Evolutionary conservation across 495 filamentous ascomycete species (phyloP).

Genomic region (Talaromyces wortmannii): DNA sequence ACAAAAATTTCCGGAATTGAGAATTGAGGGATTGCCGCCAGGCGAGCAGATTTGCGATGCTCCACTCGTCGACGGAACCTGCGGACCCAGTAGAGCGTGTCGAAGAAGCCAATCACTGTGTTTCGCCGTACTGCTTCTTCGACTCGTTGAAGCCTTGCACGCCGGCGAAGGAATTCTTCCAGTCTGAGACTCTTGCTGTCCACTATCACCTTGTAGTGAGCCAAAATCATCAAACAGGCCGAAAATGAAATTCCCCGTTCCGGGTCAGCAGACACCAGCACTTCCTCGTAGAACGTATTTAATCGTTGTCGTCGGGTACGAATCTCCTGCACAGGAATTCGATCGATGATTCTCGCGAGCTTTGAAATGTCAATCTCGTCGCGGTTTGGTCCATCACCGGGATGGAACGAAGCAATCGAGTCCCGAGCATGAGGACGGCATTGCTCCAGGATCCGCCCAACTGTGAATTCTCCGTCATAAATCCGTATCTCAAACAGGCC

Average conservation of each 20-base stretch:
- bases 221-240: constrained; percentile 89
- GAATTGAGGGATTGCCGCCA: constrained; percentile 73
- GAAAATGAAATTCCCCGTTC: constrained; percentile 89
- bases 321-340: constrained; percentile 70
- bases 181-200: constrained; percentile 92
- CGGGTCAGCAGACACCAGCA: constrained; percentile 85
- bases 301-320: constrained; percentile 66
- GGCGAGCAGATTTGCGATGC: constrained; percentile 59
- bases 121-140: constrained; percentile 89
- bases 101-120: constrained; percentile 89
- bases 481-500: constrained; percentile 97
- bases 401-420: constrained; percentile 18
- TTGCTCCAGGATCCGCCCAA: constrained; percentile 74
- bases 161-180: constrained; percentile 90
- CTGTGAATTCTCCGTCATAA: constrained; percentile 83
- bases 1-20: constrained; percentile 87
- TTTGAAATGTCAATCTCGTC: constrained; percentile 72
- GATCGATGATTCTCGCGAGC: constrained; percentile 65
- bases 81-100: constrained; percentile 86
- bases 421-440: constrained; percentile 52
- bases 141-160: constrained; percentile 86
- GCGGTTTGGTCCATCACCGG: constrained; percentile 29
- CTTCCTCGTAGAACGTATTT: constrained; percentile 93
- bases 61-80: constrained; percentile 69
- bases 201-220: constrained; percentile 97